Evolutionary conservation across 495 filamentous ascomycete genomes (phyloP), one percentile per base, ranked within the genome.

Genomic region (Penicillium salamii): DNA sequence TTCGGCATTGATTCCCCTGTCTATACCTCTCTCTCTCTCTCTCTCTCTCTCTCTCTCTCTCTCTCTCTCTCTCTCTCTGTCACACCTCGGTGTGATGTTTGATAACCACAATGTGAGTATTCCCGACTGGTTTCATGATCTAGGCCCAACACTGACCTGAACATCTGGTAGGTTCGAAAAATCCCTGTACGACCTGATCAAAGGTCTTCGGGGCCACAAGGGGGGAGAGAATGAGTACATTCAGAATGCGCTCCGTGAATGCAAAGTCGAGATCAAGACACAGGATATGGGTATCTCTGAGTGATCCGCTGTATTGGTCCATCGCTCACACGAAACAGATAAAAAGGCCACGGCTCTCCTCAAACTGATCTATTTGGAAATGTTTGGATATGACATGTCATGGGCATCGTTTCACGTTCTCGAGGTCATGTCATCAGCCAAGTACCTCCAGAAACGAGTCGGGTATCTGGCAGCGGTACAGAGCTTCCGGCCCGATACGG

Each of bases 341-440:
- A 80, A 95, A 66, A 98, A 98, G 75, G 90, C 93, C 9, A 97
- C 91, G 8, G 95, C 93, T 32, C 77, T 97, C 26, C 71, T 98
- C 58, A 98, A 98, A 71, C 77, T 98, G 47, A 85, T 95, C 31
- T 98, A 98, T 64, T 80, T 98, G 51, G 93, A 98, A 66, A 98
- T 98, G 93, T 90, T 96, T 62, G 93, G 93, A 9, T 88, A 98
- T 61, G 93, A 98, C 70, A 98, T 98, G 93, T 97, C 93, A 0
- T 98, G 93, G 93, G 93, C 95, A 15, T 90, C 90, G 7, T 98
- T 98, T 67, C 88, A 97, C 66, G 93, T 97, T 11, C 84, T 98
- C 26, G 93, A 98, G 70, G 93, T 98, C 67, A 98, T 98, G 93
- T 95, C 91, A 18, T 93, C 89, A 5, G 68, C 85, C 13, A 97